phyloP scores from a whole-genome alignment of 176 grass and related monocot species.

The Ensete ventricosum region DNA sequence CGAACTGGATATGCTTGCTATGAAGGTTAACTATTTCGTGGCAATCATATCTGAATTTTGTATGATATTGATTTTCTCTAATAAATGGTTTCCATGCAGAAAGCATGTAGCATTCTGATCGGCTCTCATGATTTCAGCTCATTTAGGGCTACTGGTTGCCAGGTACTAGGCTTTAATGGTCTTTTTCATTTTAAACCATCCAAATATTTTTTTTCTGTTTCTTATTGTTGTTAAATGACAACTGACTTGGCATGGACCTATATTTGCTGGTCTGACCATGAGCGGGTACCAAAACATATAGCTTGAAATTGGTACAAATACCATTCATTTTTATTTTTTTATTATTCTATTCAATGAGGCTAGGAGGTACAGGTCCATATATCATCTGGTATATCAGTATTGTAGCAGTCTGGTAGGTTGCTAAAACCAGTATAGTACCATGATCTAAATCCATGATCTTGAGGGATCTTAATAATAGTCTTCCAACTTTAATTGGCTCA shows the following conservation, averaged over 20 bases:
- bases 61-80: constrained; percentile 9
- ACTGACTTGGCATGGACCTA: too few species aligned
- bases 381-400: too few species aligned
- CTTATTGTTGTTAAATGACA: not conserved
- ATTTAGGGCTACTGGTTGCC: constrained; percentile 87
- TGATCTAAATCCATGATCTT: not conserved
- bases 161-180: constrained; percentile 20
- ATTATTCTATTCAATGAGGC: too few species aligned
- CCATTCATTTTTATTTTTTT: too few species aligned
- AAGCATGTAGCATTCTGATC: constrained; percentile 67
- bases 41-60: constrained; percentile 9
- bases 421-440: too few species aligned
- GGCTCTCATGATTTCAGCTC: constrained; percentile 96
- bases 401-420: too few species aligned
- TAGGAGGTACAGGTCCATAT: too few species aligned
- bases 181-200: constrained; percentile 8
- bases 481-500: not conserved
- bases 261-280: too few species aligned
- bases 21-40: constrained; percentile 46
- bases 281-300: too few species aligned
- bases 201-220: not conserved
- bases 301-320: too few species aligned
- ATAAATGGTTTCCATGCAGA: constrained; percentile 36
- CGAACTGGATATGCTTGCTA: constrained; percentile 59
- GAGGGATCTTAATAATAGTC: not conserved